Conservation (phyloP, 2,329 filamentous ascomycete species). For the Xylaria sp. region DNA sequence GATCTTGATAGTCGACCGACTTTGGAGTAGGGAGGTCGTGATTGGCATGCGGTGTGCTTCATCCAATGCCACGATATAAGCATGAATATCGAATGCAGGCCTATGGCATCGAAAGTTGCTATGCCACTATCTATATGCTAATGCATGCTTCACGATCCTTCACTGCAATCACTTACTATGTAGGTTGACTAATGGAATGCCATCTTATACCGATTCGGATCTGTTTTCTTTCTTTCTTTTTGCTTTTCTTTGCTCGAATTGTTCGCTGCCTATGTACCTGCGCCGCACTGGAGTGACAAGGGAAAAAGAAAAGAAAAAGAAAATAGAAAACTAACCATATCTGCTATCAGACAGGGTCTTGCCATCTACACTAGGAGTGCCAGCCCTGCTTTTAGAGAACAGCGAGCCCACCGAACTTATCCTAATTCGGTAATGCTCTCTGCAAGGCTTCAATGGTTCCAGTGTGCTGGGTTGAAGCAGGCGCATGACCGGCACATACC, state of each 20-base stretch:
- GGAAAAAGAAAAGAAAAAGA: not conserved
- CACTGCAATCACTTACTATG: not conserved
- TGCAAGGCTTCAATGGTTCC: constrained; percentile 25
- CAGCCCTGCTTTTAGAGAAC: not conserved
- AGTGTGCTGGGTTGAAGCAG: constrained; percentile 25
- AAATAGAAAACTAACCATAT: not conserved
- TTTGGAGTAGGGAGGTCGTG: not conserved
- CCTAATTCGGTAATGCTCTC: constrained; percentile 20
- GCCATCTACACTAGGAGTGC: not conserved
- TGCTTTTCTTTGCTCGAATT: constrained; percentile 4
- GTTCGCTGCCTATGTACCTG: not conserved
- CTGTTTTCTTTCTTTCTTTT: constrained; percentile 2
- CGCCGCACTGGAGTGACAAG: not conserved
- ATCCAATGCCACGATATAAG: constrained; percentile 4
- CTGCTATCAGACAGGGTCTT: not conserved
- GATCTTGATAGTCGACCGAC: not conserved
- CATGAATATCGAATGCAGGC: not conserved
- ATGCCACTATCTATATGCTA: not conserved
- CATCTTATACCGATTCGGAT: not conserved
- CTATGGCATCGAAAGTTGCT: not conserved
- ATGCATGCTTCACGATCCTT: constrained; percentile 3
- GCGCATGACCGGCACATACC: constrained; percentile 5
- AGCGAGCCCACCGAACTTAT: constrained; percentile 2
- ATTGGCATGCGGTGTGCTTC: not conserved
- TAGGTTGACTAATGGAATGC: not conserved